Base-by-base conservation (phyloP, 805 yeast species). In the Allodekkera sacchari region DNA sequence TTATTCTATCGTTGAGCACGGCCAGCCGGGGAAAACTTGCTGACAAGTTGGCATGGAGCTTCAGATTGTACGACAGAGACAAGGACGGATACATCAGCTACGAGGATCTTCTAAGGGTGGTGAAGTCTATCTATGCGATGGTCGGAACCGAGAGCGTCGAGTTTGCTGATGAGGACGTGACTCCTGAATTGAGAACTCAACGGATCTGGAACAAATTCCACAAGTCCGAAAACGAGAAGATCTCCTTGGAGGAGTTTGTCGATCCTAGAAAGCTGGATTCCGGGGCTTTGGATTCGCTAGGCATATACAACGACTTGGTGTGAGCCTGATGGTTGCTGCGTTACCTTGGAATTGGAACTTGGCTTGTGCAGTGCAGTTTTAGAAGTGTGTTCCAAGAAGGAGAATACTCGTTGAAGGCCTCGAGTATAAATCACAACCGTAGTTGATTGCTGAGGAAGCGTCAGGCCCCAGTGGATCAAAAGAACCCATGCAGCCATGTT, bases 1-100 rank as follows among this genome's bases (percentile, higher is more conserved):
- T 92, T 53, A 88, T 92, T 18, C 70, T 83, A 19, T 95, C 94
- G 4, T 61, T 92, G 33, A 80, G 92, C 44, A 68, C 87, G 28
- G 84, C 96, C 1, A 77, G 94, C 8, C 65, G 97, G 34, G 97
- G 97, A 1, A 63, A 83, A 1, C 57, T 74, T 22, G 89, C 80
- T 39, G 96, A 89, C 47, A 88, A 87, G 52, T 63, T 88, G 28
- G 71, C 67, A 27, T 92, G 96, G 96, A 81, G 94, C 11, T 89
- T 87, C 66, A 77, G 75, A 48, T 61, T 89, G 29, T 89, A 89
- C 53, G 98, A 89, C 57, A 64, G 79, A 37, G 80, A 84, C 49
- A 72, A 74, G 31, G 83, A 80, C 43, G 96, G 96, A 2, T 66
- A 64, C 44, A 73, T 92, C 34, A 65, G 73, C 17, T 84, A 76